A percentile compares a stretch with the other conserved stretches of the same genome.
Conservation (phyloP, 2,329 filamentous ascomycete genomes). For the Cadophora sp. region DNA sequence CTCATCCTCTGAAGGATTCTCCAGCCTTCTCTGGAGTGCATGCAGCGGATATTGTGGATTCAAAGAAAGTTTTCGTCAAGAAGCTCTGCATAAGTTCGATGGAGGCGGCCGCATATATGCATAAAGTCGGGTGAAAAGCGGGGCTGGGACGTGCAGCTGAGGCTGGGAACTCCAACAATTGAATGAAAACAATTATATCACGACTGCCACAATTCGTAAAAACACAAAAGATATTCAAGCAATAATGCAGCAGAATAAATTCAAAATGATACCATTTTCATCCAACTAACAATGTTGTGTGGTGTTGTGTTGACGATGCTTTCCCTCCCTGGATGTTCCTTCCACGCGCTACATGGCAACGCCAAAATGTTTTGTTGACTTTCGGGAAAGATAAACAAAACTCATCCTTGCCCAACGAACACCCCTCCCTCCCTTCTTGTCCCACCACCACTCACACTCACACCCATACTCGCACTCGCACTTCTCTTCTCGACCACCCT, state of each 20-base stretch:
- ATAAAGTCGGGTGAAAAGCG: slow-evolving; percentile 11
- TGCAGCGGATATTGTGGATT: neutral
- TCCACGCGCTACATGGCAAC: slow-evolving; percentile 16
- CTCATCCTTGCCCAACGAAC: slow-evolving; percentile 13
- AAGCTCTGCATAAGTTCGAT: neutral
- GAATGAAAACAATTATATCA: slow-evolving; percentile 5
- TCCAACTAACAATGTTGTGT: neutral
- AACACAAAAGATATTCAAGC: neutral
- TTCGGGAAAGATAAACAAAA: slow-evolving; percentile 21
- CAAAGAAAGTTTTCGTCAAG: neutral
- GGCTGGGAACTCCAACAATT: neutral
- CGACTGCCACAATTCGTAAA: neutral
- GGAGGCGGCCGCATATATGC: slow-evolving; percentile 3
- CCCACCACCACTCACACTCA: slow-evolving; percentile 14
- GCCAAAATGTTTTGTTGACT: slow-evolving; percentile 17
- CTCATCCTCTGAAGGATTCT: neutral
- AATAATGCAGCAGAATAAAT: too few species aligned
- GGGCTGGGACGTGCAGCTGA: neutral
- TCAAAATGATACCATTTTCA: neutral
- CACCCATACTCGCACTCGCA: neutral
- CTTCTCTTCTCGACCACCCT: slow-evolving; percentile 23
- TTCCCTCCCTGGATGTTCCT: slow-evolving; percentile 17
- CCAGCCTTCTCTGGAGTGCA: neutral
- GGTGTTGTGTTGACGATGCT: neutral
- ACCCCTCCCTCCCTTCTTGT: slow-evolving; percentile 19